Evolutionary conservation across 164 flowering plant species (phyloP), one percentile per base, ranked within the genome.

Genomic region (Vitis rupestris): DNA sequence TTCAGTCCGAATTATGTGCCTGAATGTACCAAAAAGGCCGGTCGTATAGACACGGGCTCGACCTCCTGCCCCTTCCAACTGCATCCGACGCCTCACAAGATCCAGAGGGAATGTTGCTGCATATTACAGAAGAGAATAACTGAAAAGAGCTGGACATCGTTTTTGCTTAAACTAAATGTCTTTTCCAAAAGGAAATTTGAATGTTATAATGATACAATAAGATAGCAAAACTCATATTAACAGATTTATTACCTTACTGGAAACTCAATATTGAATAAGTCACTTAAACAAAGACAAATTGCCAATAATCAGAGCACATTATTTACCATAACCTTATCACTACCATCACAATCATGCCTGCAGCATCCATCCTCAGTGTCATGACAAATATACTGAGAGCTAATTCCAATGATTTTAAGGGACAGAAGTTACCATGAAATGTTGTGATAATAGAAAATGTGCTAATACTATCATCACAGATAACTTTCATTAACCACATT

Each of bases 31-130:
- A 27, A 82, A 70, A 63, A 89, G 67, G 12, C 91, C 86, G 1
- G 83, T 78, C 10, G 75, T 82, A 70, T 89, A 89, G 17, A 89
- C 84, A 19, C 74, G 86, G 55, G 86, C 88, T 31, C 86, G 80
- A 17, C 94, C 94, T 52, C 85, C 87, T n/a, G 90, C 94, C 48
- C 94, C 94, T 82, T 87, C 91, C 78, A 89, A 64, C 66, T 89
- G 94, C 83, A 83, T 89, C 50, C 94, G 75, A 13, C 94, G 73
- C 71, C 94, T 83, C 68, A 89, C 87, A 48, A 89, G 87, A 75
- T 89, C 94, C 61, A 89, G 64, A 8, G 94, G 94, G 72, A 83
- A 89, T 50, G 83, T 83, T 31, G 81, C 94, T 89, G 88, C 80
- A 76, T 15, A 37, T 60, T 16, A 59, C 50, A 52, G 2, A 9